Base-by-base conservation (phyloP, 2,329 filamentous ascomycete genomes). In the Lachnum nothofagi region DNA sequence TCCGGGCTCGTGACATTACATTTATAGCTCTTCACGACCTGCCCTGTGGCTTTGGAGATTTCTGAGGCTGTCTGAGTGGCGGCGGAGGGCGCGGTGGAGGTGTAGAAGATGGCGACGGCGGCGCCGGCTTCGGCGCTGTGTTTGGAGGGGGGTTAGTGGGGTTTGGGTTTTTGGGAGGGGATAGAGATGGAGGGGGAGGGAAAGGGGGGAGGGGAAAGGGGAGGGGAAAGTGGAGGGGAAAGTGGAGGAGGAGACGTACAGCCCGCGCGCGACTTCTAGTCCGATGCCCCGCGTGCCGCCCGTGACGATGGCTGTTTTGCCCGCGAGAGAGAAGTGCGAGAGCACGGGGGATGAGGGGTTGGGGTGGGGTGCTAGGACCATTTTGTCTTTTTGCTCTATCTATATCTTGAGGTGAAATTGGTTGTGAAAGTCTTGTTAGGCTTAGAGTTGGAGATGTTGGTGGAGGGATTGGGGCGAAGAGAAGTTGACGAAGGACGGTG, bases 91-190 rank as follows among this genome's bases (percentile, higher is more conserved):
- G 60, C 3, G 55, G 54, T 49, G 16, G 45, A 46, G 14, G 39
- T 46, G 49, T 68, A 68, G 1, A 66, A 62, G 40, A 68, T 39
- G 12, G 68, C 70, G 10, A 73, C 63, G 43, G 72, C 60, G 3
- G 71, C 70, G 2, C 71, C 71, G 19, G 69, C 70, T 58, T 73
- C 72, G 10, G 70, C 70, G n/a, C n/a, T n/a, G n/a, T n/a, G n/a
- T n/a, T n/a, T n/a, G n/a, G n/a, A n/a, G n/a, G n/a, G n/a, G n/a
- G n/a, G n/a, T n/a, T n/a, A n/a, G n/a, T n/a, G n/a, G n/a, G n/a
- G n/a, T n/a, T n/a, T n/a, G n/a, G n/a, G n/a, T n/a, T n/a, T n/a
- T n/a, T n/a, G n/a, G n/a, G n/a, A n/a, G n/a, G n/a, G n/a, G n/a
- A n/a, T n/a, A n/a, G n/a, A n/a, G n/a, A n/a, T n/a, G n/a, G n/a